Conservation (phyloP, 352 stramenopile genomes). For the Globisporangium canariense region DNA sequence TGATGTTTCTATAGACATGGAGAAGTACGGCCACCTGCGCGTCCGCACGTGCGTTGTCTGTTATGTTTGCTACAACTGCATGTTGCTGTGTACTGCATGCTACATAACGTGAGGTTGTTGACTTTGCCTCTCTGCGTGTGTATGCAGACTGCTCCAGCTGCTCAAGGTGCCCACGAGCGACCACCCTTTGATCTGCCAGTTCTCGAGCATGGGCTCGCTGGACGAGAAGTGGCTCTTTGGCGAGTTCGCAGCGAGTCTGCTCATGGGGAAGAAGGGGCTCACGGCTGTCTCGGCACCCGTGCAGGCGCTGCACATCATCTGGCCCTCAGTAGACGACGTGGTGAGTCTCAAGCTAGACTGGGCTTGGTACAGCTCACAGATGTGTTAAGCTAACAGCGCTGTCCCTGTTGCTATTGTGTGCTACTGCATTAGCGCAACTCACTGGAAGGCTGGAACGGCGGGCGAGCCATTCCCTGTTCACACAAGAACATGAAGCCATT, state of each 20-base stretch:
- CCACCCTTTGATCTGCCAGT: constrained; percentile 77
- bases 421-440: constrained; percentile 53
- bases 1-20: constrained; percentile 42
- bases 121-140: neutral
- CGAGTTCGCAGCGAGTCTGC: constrained; percentile 64
- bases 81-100: neutral
- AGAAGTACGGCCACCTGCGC: constrained; percentile 78
- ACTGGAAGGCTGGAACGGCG: constrained; percentile 72
- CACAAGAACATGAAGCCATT: constrained; percentile 88
- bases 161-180: constrained; percentile 44
- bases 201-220: constrained; percentile 78
- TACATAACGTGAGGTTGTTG: neutral
- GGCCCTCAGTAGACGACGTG: constrained; percentile 76
- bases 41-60: constrained; percentile 30
- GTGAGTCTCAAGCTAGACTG: constrained; percentile 26
- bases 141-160: constrained; percentile 45
- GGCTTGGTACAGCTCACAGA: neutral
- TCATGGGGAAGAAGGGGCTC: constrained; percentile 38
- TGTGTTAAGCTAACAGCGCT: neutral
- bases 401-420: neutral
- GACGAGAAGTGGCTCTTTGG: constrained; percentile 83
- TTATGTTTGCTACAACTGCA: neutral
- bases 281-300: constrained; percentile 30
- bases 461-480: constrained; percentile 64
- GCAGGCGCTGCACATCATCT: constrained; percentile 73